phyloP scores from a whole-genome alignment of 2,329 filamentous ascomycete species.

The Ascochyta lentis region DNA sequence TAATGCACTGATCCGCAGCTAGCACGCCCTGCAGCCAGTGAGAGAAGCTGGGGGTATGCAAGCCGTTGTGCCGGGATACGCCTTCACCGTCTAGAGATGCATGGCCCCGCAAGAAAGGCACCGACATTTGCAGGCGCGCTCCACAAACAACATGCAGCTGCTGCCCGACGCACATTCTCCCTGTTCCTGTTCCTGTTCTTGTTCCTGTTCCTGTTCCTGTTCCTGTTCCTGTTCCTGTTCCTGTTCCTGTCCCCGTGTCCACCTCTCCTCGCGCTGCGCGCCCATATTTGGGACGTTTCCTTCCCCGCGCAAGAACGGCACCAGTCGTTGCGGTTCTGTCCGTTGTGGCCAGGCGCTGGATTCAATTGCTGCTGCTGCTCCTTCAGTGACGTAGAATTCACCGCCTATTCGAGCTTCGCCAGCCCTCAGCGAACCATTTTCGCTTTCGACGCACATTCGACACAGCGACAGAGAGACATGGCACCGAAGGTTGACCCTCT shows the following conservation, averaged over 20 bases:
- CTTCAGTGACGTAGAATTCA: constrained; percentile 35
- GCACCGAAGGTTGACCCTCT: constrained; percentile 45
- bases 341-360: constrained; percentile 1
- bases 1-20: constrained; percentile 18
- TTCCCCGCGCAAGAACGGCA: constrained; percentile 1
- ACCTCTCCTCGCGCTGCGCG: neutral
- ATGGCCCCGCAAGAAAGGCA: constrained; percentile 9
- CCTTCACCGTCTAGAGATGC: constrained; percentile 24
- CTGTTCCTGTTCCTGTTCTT: no score
- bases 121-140: constrained; percentile 9
- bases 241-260: neutral
- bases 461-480: constrained; percentile 32
- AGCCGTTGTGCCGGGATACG: constrained; percentile 23
- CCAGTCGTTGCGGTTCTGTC: constrained; percentile 1
- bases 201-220: neutral
- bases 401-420: constrained; percentile 24
- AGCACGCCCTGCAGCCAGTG: constrained; percentile 20
- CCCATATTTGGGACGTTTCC: neutral
- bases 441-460: constrained; percentile 1
- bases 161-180: constrained; percentile 13
- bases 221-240: neutral
- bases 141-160: constrained; percentile 16
- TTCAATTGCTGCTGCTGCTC: constrained; percentile 21
- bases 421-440: constrained; percentile 12
- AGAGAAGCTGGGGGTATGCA: constrained; percentile 6